These are phyloP conservation scores for Tuber calosporum DNA, from an alignment of 495 filamentous ascomycete species.

Conservation along the genomic window DNA sequence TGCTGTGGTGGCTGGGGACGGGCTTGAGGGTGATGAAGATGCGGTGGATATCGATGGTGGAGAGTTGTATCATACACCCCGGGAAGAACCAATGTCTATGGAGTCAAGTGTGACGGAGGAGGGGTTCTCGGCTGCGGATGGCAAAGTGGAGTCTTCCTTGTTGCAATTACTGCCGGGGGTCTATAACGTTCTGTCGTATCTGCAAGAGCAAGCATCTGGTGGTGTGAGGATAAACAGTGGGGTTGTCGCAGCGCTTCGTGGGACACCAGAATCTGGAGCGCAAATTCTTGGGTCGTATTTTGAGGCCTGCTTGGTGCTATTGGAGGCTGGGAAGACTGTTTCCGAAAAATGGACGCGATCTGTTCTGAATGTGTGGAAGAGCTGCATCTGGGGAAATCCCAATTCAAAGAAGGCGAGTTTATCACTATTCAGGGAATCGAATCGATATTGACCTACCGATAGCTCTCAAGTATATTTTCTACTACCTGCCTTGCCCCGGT, in stretches of 20 bases:
- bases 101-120: background rate
- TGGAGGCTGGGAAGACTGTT: slow-evolving; percentile 8
- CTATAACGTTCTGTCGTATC: slow-evolving; percentile 18
- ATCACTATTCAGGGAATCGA: background rate
- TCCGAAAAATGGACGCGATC: slow-evolving; percentile 19
- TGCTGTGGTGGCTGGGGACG: background rate
- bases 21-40: background rate
- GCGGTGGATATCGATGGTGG: background rate
- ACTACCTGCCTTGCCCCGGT: slow-evolving; percentile 20
- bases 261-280: slow-evolving; percentile 25
- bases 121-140: background rate
- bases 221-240: slow-evolving; percentile 13
- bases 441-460: background rate
- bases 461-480: slow-evolving; percentile 33
- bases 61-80: slow-evolving; percentile 4
- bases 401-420: slow-evolving; percentile 33
- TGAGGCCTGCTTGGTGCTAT: slow-evolving; percentile 16
- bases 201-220: slow-evolving; percentile 13
- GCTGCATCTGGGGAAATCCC: slow-evolving; percentile 38
- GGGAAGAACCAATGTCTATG: background rate
- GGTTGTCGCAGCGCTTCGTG: slow-evolving; percentile 18
- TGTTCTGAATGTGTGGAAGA: slow-evolving; percentile 34
- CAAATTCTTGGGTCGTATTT: slow-evolving; percentile 37
- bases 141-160: background rate
- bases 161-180: background rate